These are phyloP conservation scores for Fusarium anguioides DNA, from an alignment of 2,329 filamentous ascomycete species.

Conservation along the genomic window DNA sequence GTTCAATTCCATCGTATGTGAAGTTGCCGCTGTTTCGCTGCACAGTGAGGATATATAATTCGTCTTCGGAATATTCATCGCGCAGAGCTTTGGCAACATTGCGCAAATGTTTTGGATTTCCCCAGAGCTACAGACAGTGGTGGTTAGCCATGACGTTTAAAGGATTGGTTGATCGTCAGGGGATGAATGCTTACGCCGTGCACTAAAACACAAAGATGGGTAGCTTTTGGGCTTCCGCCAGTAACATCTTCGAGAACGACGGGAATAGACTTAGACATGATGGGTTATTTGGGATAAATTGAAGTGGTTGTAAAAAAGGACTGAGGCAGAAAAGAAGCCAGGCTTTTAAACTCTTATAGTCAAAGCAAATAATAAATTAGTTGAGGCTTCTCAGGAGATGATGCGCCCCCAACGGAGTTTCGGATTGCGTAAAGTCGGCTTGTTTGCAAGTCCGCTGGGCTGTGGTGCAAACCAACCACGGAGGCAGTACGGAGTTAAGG, in stretches of 20 bases:
- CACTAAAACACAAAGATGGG: constrained; percentile 81
- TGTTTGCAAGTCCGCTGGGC: constrained; percentile 16
- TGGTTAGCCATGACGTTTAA: constrained; percentile 41
- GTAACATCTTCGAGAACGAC: constrained; percentile 50
- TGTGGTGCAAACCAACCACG: neutral
- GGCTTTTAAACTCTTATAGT: no score
- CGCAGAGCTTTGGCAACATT: constrained; percentile 74
- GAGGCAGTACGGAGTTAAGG: constrained; percentile 34
- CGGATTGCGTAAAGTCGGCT: constrained; percentile 29
- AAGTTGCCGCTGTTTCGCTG: constrained; percentile 79
- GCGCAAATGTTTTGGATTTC: constrained; percentile 78
- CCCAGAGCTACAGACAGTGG: constrained; percentile 76
- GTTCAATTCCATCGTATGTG: constrained; percentile 77
- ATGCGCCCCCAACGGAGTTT: constrained; percentile 38
- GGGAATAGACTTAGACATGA: constrained; percentile 32
- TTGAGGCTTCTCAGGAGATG: constrained; percentile 39
- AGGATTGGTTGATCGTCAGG: constrained; percentile 15
- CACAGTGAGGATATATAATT: constrained; percentile 76
- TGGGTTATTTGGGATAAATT: constrained; percentile 31
- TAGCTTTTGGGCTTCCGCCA: constrained; percentile 65
- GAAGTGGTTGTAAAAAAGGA: neutral
- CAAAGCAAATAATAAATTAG: constrained; percentile 24
- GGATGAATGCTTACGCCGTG: constrained; percentile 70
- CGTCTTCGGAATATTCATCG: constrained; percentile 68
- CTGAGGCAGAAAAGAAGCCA: neutral